Conservation (phyloP, 2,329 filamentous ascomycete genomes). For the Fusarium brachygibbosum region DNA sequence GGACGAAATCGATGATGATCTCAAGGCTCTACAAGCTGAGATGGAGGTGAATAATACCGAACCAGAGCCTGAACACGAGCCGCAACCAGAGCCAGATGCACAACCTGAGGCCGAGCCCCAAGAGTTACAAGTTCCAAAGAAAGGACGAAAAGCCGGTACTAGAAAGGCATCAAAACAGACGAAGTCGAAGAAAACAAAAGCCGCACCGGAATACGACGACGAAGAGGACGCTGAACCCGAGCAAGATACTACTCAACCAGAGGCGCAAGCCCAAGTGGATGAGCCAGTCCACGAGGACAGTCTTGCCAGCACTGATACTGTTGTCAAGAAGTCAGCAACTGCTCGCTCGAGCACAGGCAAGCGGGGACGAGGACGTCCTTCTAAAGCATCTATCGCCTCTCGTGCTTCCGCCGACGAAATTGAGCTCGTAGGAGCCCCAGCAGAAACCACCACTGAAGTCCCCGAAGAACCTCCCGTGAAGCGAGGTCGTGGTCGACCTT, state of each 20-base stretch:
- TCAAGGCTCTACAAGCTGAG: slow-evolving; percentile 64
- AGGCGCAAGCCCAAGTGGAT: slow-evolving; percentile 40
- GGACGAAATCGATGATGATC: slow-evolving; percentile 64
- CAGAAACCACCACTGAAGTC: slow-evolving; percentile 22
- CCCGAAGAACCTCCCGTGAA: slow-evolving; percentile 44
- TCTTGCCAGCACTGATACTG: slow-evolving; percentile 59
- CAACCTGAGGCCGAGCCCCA: slow-evolving; percentile 47
- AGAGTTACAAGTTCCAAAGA: slow-evolving; percentile 64
- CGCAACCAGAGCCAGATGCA: slow-evolving; percentile 24
- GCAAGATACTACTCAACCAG: slow-evolving; percentile 7
- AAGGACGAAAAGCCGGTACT: slow-evolving; percentile 65
- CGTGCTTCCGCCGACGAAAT: slow-evolving; percentile 46
- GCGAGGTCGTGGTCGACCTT: slow-evolving; percentile 51
- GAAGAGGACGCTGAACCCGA: slow-evolving; percentile 40
- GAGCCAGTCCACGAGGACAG: slow-evolving; percentile 56
- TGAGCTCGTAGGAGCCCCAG: slow-evolving; percentile 41
- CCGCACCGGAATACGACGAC: slow-evolving; percentile 47
- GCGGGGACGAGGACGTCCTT: slow-evolving; percentile 49
- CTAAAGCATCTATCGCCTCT: slow-evolving; percentile 51
- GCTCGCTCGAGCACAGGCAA: slow-evolving; percentile 41
- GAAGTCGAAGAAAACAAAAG: slow-evolving; percentile 61
- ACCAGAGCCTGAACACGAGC: slow-evolving; percentile 18
- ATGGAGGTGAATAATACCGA: slow-evolving; percentile 57
- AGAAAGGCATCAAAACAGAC: slow-evolving; percentile 67
- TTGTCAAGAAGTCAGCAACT: slow-evolving; percentile 54